Evolutionary conservation across 345 rosid species (phyloP).

Genomic region (Cardamine occulta): DNA sequence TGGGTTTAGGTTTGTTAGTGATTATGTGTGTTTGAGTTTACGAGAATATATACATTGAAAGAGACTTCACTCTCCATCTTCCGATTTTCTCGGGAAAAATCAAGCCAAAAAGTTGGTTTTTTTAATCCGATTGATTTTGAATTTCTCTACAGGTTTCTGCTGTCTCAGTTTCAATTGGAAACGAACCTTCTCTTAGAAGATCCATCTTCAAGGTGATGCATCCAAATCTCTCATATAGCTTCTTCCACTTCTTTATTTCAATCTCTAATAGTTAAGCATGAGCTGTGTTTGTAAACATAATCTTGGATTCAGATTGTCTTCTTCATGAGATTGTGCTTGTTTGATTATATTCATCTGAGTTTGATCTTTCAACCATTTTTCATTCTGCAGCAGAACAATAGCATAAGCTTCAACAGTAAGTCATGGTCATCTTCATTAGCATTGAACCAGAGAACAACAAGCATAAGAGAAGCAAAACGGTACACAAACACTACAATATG

Average conservation of each 20-base stretch:
- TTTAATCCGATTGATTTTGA: not conserved
- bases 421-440: constrained; percentile 59
- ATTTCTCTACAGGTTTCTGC: constrained; percentile 34
- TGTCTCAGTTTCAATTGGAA: constrained; percentile 40
- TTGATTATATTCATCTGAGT: not conserved
- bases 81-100: not conserved
- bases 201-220: constrained; percentile 43
- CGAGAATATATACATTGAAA: not conserved
- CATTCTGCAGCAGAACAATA: constrained; percentile 54
- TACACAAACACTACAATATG: constrained; percentile 43
- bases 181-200: constrained; percentile 38
- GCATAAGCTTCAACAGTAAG: constrained; percentile 58
- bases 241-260: not conserved
- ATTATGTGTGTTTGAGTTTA: not conserved
- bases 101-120: too few species aligned
- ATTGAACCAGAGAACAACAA: constrained; percentile 54
- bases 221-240: not conserved
- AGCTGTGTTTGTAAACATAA: not conserved
- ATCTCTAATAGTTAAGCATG: not conserved
- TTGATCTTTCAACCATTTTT: constrained; percentile 1
- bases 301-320: not conserved
- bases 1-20: constrained; percentile 18
- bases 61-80: too few species aligned
- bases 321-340: not conserved
- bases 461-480: constrained; percentile 44